Conservation (phyloP, 2,329 filamentous ascomycete species). For the Aureobasidium namibiae region DNA sequence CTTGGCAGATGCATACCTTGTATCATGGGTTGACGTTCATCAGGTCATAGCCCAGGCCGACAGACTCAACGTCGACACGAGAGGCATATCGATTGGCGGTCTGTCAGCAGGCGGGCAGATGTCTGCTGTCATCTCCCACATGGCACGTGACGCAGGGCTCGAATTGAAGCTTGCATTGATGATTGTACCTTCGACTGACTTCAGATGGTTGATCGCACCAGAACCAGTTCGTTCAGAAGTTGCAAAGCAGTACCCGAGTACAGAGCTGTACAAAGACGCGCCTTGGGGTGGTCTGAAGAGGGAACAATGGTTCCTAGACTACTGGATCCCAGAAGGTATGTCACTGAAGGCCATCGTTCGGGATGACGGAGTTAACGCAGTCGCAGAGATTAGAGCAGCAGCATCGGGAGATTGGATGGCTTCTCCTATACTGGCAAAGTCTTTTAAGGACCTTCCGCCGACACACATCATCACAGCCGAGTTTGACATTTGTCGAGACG, state of each 20-base stretch:
- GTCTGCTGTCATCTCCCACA: slow-evolving; percentile 38
- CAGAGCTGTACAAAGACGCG: neutral
- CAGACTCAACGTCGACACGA: neutral
- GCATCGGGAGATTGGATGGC: neutral
- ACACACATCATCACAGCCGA: neutral
- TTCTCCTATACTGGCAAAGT: neutral
- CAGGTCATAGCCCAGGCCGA: neutral
- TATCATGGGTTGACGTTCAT: neutral
- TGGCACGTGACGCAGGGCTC: slow-evolving; percentile 30
- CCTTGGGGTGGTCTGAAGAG: neutral
- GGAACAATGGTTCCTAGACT: neutral
- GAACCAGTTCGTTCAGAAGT: neutral
- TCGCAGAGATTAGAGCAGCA: neutral
- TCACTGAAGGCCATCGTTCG: neutral
- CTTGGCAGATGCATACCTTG: slow-evolving; percentile 21
- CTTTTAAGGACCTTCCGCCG: neutral
- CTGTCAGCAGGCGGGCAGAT: slow-evolving; percentile 47
- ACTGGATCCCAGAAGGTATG: neutral
- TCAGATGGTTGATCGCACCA: neutral
- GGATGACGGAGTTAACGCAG: neutral
- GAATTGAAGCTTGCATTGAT: slow-evolving; percentile 13
- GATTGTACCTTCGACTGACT: neutral
- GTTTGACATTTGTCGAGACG: neutral
- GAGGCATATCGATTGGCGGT: slow-evolving; percentile 31
- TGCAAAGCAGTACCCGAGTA: neutral